Percentiles rank a stretch among this genome's conserved stretches.
Evolutionary conservation across 306 rosid species (phyloP).

Genomic region (Begonia loranthoides): DNA sequence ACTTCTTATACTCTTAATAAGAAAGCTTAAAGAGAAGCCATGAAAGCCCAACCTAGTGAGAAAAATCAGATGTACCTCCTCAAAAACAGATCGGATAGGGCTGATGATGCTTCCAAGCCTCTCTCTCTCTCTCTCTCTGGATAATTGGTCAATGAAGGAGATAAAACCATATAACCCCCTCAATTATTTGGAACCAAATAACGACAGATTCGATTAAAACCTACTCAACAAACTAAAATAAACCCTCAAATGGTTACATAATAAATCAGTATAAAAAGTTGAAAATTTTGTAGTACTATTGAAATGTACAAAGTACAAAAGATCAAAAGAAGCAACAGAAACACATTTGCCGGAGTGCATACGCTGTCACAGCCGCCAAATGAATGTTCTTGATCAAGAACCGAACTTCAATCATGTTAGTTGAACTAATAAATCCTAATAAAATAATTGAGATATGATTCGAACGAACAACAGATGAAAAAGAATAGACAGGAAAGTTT

Average conservation of each 20-base stretch:
- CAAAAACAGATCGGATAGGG: constrained; percentile 53
- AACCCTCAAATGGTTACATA: background rate
- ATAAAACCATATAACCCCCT: constrained; percentile 25
- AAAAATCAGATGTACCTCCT: constrained; percentile 23
- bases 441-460: background rate
- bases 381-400: too few relatives aligned
- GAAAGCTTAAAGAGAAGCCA: constrained; percentile 28
- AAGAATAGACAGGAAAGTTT: constrained; percentile 1
- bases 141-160: constrained; percentile 64
- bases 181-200: constrained; percentile 47
- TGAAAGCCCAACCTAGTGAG: constrained; percentile 15
- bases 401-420: background rate
- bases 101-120: constrained; percentile 40
- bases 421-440: background rate
- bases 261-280: background rate
- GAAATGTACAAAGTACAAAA: background rate
- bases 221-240: background rate
- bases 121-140: constrained; percentile 12
- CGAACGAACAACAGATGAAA: background rate
- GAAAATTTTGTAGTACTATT: background rate
- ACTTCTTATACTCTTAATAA: constrained; percentile 26
- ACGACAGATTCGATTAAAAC: constrained; percentile 4
- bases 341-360: too few relatives aligned
- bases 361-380: too few relatives aligned
- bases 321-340: background rate